phyloP scores from a whole-genome alignment of 768 basidiomycete species.

The Boletus rubroflammeus region DNA sequence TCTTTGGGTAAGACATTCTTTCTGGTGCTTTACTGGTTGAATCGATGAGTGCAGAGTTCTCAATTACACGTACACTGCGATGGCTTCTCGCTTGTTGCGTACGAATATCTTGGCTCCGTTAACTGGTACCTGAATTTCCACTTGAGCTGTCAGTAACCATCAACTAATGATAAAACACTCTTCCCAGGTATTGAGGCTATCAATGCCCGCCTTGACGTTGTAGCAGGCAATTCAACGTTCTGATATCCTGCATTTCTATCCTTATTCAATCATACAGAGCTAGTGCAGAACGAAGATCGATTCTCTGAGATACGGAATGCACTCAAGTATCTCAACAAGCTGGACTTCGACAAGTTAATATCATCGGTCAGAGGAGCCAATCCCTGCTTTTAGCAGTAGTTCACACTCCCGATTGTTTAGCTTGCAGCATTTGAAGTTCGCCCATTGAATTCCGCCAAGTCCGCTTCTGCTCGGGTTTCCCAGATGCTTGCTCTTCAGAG shows the following conservation, averaged over 20 bases:
- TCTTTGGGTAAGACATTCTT: constrained; percentile 60
- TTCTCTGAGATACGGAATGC: constrained; percentile 67
- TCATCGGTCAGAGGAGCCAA: constrained; percentile 45
- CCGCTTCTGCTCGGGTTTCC: constrained; percentile 63
- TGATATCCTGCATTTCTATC: not conserved
- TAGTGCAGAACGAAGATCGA: constrained; percentile 71
- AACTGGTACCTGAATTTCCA: constrained; percentile 45
- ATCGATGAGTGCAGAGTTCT: constrained; percentile 44
- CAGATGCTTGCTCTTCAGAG: constrained; percentile 80
- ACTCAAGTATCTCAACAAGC: constrained; percentile 66
- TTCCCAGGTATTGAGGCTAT: constrained; percentile 45
- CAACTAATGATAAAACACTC: not conserved
- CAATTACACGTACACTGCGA: constrained; percentile 85
- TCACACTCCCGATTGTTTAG: constrained; percentile 34
- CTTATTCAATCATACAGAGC: constrained; percentile 42
- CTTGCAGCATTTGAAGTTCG: constrained; percentile 63
- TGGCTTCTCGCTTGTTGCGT: constrained; percentile 80
- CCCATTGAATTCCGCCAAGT: constrained; percentile 50
- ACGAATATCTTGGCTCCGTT: constrained; percentile 80
- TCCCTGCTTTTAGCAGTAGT: not conserved
- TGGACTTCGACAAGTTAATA: constrained; percentile 88
- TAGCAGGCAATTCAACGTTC: constrained; percentile 54
- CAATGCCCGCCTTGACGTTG: constrained; percentile 80
- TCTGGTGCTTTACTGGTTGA: not conserved
- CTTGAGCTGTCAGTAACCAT: not conserved